Evolutionary conservation across 202 grass and related monocot genomes (phyloP).

Genomic region (Dendrocalamus latiflorus): DNA sequence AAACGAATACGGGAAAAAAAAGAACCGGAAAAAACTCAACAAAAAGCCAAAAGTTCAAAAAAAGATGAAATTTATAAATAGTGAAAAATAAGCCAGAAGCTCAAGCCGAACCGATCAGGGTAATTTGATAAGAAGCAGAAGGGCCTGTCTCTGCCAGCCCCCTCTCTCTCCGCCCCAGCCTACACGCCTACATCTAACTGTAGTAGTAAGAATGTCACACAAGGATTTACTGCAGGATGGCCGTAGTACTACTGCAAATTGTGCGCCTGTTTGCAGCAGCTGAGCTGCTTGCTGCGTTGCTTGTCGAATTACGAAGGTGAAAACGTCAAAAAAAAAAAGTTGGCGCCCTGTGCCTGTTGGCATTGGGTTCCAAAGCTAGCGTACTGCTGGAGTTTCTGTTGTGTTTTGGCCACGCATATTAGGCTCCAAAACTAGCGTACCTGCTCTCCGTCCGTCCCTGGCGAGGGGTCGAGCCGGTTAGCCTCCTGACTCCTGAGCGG

Average conservation of each 20-base stretch:
- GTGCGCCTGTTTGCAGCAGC: background rate
- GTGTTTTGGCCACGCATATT: background rate
- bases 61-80: too few species aligned
- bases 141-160: too few species aligned
- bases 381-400: background rate
- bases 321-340: background rate
- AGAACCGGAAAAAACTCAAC: too few species aligned
- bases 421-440: background rate
- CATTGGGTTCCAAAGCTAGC: background rate
- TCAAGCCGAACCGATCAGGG: too few species aligned
- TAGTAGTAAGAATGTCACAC: constrained; percentile 17
- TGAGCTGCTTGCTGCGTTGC: background rate
- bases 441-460: background rate
- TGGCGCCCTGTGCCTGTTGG: background rate
- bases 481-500: background rate
- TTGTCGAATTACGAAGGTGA: background rate
- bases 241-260: background rate
- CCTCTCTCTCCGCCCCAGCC: too few species aligned
- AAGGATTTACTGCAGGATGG: background rate
- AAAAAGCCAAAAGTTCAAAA: too few species aligned
- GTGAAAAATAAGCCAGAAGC: too few species aligned
- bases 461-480: background rate
- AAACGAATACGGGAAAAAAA: too few species aligned
- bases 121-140: too few species aligned
- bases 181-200: background rate